Conservation (phyloP, 208 protist genomes). For the Novymonas esmeraldas region DNA sequence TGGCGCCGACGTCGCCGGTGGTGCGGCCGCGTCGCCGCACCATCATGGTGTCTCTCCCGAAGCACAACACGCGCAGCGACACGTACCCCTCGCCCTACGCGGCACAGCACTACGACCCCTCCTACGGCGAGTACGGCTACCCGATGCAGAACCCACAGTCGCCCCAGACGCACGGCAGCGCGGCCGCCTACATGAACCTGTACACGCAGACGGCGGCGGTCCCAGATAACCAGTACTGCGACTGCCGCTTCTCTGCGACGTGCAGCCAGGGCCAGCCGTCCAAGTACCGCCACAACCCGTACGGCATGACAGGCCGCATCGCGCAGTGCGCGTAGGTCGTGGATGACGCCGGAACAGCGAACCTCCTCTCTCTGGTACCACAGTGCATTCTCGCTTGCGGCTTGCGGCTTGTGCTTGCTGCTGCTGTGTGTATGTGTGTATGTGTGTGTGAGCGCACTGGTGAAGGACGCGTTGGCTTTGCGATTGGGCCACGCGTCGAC, state of each 20-base stretch:
- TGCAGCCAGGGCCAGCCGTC: constrained; percentile 63
- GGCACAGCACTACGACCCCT: constrained; percentile 15
- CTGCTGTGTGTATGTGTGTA: background rate
- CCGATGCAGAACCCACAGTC: constrained; percentile 9
- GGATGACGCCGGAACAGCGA: too few species aligned
- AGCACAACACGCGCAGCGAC: constrained; percentile 34
- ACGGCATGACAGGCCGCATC: constrained; percentile 43
- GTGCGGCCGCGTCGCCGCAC: constrained; percentile 43
- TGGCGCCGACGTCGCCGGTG: constrained; percentile 10
- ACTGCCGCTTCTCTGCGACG: constrained; percentile 54
- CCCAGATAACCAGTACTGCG: constrained; percentile 33
- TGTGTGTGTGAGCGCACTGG: background rate
- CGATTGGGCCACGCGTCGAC: background rate
- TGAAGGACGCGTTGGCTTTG: background rate
- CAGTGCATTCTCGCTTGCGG: too few species aligned
- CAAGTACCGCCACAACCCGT: constrained; percentile 89
- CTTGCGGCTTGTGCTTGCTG: background rate
- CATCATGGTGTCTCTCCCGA: constrained; percentile 66
- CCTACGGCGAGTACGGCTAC: constrained; percentile 31
- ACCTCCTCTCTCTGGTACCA: too few species aligned
- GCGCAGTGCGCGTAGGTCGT: constrained; percentile 32
- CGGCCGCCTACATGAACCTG: constrained; percentile 1
- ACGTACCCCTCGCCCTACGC: constrained; percentile 32
- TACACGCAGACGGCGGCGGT: background rate
- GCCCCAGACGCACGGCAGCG: background rate